Evolutionary conservation across 31 red algal genomes (phyloP), one percentile per base, ranked within the genome.

Genomic region (Asparagopsis taxiformis): DNA sequence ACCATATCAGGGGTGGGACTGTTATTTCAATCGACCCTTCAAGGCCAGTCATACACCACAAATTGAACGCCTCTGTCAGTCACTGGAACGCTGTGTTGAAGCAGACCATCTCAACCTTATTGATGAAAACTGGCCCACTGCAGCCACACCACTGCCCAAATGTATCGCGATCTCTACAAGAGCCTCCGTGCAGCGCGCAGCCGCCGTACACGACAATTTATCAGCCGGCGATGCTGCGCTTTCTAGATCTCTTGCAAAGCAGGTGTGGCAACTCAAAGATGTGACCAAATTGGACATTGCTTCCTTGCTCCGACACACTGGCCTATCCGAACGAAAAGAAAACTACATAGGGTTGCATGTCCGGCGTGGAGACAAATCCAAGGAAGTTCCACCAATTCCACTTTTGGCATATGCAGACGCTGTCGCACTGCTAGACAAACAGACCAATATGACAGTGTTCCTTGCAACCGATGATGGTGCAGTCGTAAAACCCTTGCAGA

Each of bases 301-400:
- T 7, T 29, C 15, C 29, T 23, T 80, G 0, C 25, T 57, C 1
- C 24, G 29, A 0, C 17, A 80, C 17, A 13, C 37, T 49, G 28
- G 29, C 2, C 22, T 65, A n/a, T n/a, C n/a, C n/a, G n/a, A n/a
- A 23, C 23, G 0, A 49, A n/a, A 32, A 5, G 36, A 5, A 60
- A 43, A 33, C 3, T 91, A 84, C 43, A n/a, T 91, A 4, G 88
- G 76, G 2, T 24, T 91, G 13, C 88, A 91, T 56, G 53, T 91
- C 24, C 61, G 88, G 2, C 62, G 88, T 0, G 88, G 88, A 23
- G 88, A 91, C 44, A 91, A 91, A 63, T 28, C 29, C 34, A 75
- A 66, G 31, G 88, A 91, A 48, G 58, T 63, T 19, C 62, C 69
- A 34, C 21, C 20, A 9, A 65, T 84, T 17, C 78, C 78, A 0